Conservation (phyloP, 2,329 filamentous ascomycete genomes). For the Neonectria coccinea region DNA sequence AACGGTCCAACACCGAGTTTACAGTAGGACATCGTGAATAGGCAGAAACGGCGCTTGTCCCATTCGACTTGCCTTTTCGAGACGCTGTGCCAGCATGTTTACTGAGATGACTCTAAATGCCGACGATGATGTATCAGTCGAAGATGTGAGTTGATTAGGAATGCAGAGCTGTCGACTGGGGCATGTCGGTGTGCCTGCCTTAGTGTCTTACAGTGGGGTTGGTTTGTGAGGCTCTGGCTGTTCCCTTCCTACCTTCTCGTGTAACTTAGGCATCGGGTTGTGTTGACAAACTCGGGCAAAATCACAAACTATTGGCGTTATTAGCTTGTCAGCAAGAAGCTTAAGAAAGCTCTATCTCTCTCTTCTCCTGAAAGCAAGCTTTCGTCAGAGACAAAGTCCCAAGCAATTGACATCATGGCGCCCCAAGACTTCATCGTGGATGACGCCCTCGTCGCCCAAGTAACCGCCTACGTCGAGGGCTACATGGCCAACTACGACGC, state of each 20-base stretch:
- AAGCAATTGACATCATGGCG: constrained; percentile 37
- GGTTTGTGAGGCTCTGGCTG: background rate
- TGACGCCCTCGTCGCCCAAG: constrained; percentile 63
- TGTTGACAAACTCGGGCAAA: background rate
- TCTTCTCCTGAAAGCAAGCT: background rate
- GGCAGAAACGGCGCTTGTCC: background rate
- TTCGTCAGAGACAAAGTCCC: background rate
- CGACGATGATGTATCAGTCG: background rate
- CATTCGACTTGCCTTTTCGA: constrained; percentile 4
- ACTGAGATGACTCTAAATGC: background rate
- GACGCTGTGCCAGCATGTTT: background rate
- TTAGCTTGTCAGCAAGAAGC: background rate
- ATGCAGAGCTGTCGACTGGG: background rate
- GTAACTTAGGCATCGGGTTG: background rate
- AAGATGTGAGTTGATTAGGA: constrained; percentile 8
- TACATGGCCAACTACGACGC: constrained; percentile 85
- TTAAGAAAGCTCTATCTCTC: background rate
- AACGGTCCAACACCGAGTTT: background rate
- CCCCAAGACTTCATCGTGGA: constrained; percentile 43
- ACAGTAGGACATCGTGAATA: constrained; percentile 7
- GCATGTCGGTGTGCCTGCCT: background rate
- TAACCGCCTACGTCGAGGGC: constrained; percentile 72
- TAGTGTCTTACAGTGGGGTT: background rate
- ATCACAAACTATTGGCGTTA: background rate
- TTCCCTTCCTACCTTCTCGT: background rate